These are phyloP conservation scores for Leishmania amazonensis DNA, from an alignment of 208 protist species.

Conservation along the genomic window DNA sequence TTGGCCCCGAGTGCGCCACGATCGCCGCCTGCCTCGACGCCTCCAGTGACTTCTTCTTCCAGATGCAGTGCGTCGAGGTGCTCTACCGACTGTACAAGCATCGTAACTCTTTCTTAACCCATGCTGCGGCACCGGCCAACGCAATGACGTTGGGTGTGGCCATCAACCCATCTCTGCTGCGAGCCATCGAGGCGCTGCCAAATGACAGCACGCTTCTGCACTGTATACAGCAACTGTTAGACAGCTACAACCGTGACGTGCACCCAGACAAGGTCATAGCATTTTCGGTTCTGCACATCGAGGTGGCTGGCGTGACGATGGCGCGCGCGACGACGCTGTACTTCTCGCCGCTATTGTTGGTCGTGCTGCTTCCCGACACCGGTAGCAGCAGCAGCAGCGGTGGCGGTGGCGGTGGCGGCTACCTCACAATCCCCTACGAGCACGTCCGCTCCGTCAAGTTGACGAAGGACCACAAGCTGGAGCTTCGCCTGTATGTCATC, in stretches of 20 bases:
- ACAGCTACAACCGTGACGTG: conserved; percentile 70
- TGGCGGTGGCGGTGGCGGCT: conserved; percentile 39
- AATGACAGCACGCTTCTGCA: conserved; percentile 76
- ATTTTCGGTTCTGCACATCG: conserved; percentile 63
- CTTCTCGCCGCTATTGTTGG: conserved; percentile 77
- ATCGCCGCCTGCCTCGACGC: conserved; percentile 53
- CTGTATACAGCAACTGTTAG: conserved; percentile 65
- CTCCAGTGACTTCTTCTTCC: conserved; percentile 83
- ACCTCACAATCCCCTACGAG: conserved; percentile 88
- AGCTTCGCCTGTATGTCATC: conserved; percentile 70
- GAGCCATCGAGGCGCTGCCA: conserved; percentile 62
- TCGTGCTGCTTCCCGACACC: conserved; percentile 59
- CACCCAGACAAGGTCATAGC: conserved; percentile 34
- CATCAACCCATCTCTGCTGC: conserved; percentile 56
- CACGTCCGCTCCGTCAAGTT: conserved; percentile 84
- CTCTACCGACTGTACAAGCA: conserved; percentile 80
- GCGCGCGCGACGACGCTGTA: conserved; percentile 76
- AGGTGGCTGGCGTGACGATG: conserved; percentile 54
- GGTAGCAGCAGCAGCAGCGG: conserved; percentile 36
- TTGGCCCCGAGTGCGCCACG: conserved; percentile 49
- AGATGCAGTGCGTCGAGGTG: conserved; percentile 90
- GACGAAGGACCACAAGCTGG: conserved; percentile 71
- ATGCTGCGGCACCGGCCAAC: conserved; percentile 1
- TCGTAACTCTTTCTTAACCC: conserved; percentile 46
- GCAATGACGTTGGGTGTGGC: conserved; percentile 4